Conservation (phyloP, 768 basidiomycete genomes). For the Suillus cothurnatus region DNA sequence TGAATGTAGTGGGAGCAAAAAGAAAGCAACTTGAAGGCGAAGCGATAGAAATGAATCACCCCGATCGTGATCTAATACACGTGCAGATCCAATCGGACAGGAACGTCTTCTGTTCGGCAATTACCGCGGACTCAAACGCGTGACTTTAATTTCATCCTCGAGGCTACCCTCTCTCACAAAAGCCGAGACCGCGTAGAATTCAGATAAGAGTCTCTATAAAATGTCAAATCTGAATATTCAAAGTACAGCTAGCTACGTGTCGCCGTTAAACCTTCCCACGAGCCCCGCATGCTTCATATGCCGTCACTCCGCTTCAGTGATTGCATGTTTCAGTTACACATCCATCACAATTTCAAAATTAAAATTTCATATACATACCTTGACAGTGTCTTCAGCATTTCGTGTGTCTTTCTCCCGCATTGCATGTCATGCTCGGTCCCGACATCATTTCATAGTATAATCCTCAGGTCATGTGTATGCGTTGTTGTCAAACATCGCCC, state of each 20-base stretch:
- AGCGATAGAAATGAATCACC: constrained; percentile 9
- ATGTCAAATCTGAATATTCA: no score
- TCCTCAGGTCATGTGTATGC: not conserved
- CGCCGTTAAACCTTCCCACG: no score
- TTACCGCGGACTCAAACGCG: constrained; percentile 1
- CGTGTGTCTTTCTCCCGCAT: not conserved
- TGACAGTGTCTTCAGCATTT: no score
- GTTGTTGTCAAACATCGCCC: not conserved
- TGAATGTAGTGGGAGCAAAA: constrained; percentile 5
- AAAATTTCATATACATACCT: no score
- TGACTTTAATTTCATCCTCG: not conserved
- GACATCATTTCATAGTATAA: not conserved
- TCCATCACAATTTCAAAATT: no score
- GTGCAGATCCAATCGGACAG: constrained; percentile 6
- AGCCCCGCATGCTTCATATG: not conserved
- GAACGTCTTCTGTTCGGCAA: not conserved
- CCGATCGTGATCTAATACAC: constrained; percentile 10
- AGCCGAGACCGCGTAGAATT: not conserved
- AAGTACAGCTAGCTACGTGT: no score
- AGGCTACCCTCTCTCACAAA: not conserved
- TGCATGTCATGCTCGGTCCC: not conserved
- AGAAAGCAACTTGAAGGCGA: constrained; percentile 6
- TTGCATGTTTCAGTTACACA: no score
- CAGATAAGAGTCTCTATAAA: no score
- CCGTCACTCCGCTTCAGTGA: no score